These are phyloP conservation scores for Boletus vermiculosoides DNA, from an alignment of 768 basidiomycete species.

Conservation along the genomic window DNA sequence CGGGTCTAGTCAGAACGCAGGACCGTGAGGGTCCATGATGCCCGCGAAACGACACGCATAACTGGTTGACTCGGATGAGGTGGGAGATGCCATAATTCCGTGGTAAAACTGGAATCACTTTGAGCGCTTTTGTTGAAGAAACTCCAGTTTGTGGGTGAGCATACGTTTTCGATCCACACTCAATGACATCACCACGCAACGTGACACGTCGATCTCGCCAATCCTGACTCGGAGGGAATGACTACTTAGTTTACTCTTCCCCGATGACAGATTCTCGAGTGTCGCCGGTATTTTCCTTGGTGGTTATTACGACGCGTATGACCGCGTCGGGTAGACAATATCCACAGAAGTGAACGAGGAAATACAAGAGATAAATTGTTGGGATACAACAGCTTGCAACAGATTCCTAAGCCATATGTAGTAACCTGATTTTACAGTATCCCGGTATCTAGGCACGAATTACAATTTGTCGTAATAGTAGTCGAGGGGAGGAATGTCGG, in stretches of 20 bases:
- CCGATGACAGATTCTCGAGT: not conserved
- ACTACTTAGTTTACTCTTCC: not conserved
- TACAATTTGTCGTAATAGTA: constrained; percentile 94
- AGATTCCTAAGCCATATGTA: not conserved
- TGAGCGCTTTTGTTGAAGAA: not conserved
- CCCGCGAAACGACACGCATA: too few species aligned
- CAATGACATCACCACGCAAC: too few species aligned
- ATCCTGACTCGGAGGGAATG: too few species aligned
- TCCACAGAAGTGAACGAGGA: not conserved
- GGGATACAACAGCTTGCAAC: constrained; percentile 22
- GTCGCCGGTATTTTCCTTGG: not conserved
- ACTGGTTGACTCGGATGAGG: not conserved
- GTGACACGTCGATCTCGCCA: too few species aligned
- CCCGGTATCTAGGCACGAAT: constrained; percentile 17
- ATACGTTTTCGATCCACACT: too few species aligned
- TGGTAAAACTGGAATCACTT: not conserved
- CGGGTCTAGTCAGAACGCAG: not conserved
- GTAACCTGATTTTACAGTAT: constrained; percentile 8
- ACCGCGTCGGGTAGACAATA: not conserved
- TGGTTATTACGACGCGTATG: not conserved
- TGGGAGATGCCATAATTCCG: not conserved
- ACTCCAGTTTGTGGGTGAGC: not conserved
- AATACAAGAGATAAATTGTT: constrained; percentile 17
- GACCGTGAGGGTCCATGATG: not conserved
- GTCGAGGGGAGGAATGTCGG: constrained; percentile 85